A percentile compares a stretch with the other conserved stretches of the same genome.
phyloP scores from a whole-genome alignment of 768 basidiomycete species.

The Psilocybe subaeruginosa region DNA sequence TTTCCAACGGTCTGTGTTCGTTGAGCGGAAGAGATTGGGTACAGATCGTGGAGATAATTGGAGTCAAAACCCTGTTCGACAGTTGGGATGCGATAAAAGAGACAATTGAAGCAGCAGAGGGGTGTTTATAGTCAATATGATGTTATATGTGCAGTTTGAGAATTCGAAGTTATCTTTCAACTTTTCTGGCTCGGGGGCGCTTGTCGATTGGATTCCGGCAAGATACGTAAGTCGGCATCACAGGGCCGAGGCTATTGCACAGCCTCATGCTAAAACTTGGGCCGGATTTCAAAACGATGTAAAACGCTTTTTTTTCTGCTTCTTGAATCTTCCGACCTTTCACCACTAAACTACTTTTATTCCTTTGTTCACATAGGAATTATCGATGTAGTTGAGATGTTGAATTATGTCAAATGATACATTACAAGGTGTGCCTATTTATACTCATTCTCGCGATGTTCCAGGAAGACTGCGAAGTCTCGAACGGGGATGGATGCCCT shows the following conservation, averaged over 20 bases:
- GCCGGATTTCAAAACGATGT: too few relatives aligned
- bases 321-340: background rate
- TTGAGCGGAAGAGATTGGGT: constrained; percentile 38
- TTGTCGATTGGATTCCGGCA: too few relatives aligned
- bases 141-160: too few relatives aligned
- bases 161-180: too few relatives aligned
- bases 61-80: constrained; percentile 31
- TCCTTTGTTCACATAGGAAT: too few relatives aligned
- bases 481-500: background rate
- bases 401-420: background rate
- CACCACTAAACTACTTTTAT: too few relatives aligned
- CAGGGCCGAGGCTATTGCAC: too few relatives aligned
- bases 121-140: constrained; percentile 28
- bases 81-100: constrained; percentile 33
- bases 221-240: too few relatives aligned
- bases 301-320: background rate
- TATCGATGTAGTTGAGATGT: too few relatives aligned
- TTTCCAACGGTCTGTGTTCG: constrained; percentile 43
- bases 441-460: background rate
- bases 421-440: background rate
- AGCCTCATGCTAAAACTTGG: too few relatives aligned
- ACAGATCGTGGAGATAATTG: constrained; percentile 38
- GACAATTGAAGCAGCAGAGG: constrained; percentile 28
- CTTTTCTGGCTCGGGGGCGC: too few relatives aligned
- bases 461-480: background rate